phyloP scores from a whole-genome alignment of 1,284 basidiomycete genomes.

The Tranzscheliella williamsii region DNA sequence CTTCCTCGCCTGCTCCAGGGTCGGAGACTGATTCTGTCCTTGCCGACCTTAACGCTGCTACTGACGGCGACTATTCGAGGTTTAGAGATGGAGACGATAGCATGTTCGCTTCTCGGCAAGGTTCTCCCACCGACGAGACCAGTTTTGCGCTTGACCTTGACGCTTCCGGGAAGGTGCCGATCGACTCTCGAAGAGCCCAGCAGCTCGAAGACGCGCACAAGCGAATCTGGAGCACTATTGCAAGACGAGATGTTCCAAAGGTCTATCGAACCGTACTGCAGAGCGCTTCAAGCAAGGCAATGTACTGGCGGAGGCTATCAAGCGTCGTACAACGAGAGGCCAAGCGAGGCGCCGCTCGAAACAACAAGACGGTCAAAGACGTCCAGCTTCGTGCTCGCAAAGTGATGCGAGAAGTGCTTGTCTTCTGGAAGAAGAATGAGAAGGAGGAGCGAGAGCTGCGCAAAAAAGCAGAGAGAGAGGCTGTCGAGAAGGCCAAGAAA shows the following conservation, averaged over 20 bases:
- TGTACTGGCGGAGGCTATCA: constrained; percentile 76
- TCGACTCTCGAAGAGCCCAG: constrained; percentile 46
- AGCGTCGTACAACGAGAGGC: constrained; percentile 76
- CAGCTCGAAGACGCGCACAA: constrained; percentile 57
- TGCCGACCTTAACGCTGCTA: constrained; percentile 21
- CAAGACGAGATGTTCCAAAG: constrained; percentile 59
- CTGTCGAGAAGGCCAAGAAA: constrained; percentile 68
- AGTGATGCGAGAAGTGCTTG: constrained; percentile 80
- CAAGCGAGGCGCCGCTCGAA: constrained; percentile 77
- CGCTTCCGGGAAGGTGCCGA: constrained; percentile 42
- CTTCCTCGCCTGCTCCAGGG: constrained; percentile 23
- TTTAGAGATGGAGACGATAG: constrained; percentile 11
- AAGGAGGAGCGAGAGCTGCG: constrained; percentile 86
- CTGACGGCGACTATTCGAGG: constrained; percentile 6
- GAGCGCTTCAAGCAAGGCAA: constrained; percentile 58
- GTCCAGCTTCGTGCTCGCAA: constrained; percentile 83
- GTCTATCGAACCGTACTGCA: constrained; percentile 58
- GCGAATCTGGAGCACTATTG: constrained; percentile 59
- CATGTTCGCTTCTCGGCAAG: constrained; percentile 22
- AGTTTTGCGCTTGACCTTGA: constrained; percentile 31
- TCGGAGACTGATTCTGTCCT: constrained; percentile 25
- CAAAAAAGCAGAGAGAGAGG: constrained; percentile 82
- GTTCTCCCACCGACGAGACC: constrained; percentile 17
- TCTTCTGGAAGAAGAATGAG: constrained; percentile 98
- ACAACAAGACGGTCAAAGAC: constrained; percentile 83